Conservation (phyloP, 768 basidiomycete species). For the Mycena pura region DNA sequence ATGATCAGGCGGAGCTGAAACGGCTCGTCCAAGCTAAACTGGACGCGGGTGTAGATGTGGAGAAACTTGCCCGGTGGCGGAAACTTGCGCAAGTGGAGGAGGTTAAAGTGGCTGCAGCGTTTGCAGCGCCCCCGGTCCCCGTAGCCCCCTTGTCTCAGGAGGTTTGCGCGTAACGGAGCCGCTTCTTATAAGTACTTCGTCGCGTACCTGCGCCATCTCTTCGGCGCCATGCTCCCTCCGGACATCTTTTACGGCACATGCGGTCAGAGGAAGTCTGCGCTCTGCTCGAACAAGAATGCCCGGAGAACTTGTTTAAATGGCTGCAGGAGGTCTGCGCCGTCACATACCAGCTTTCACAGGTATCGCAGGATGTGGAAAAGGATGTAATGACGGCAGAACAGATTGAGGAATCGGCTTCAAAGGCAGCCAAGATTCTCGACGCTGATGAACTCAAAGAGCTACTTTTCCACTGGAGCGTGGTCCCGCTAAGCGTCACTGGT, state of each 20-base stretch:
- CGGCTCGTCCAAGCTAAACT: background rate
- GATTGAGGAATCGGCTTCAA: constrained; percentile 16
- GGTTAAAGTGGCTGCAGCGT: too few relatives aligned
- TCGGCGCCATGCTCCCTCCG: constrained; percentile 19
- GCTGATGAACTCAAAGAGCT: too few relatives aligned
- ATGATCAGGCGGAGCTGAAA: background rate
- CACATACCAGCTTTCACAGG: constrained; percentile 5
- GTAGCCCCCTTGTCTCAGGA: too few relatives aligned
- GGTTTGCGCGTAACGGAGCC: too few relatives aligned
- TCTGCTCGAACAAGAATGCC: constrained; percentile 20
- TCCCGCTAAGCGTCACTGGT: too few relatives aligned
- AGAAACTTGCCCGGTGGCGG: background rate
- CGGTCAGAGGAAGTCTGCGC: background rate
- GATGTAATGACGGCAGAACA: constrained; percentile 15
- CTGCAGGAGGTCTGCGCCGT: constrained; percentile 9
- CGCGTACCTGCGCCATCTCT: constrained; percentile 17
- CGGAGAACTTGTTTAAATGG: constrained; percentile 8
- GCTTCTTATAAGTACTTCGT: constrained; percentile 12
- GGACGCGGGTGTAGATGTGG: background rate
- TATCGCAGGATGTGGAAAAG: background rate
- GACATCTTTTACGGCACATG: constrained; percentile 4
- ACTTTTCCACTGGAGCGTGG: too few relatives aligned
- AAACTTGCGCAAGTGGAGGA: background rate
- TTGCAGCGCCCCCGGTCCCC: too few relatives aligned
- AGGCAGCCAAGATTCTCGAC: too few relatives aligned